Evolutionary conservation across 495 filamentous ascomycete species (phyloP).

Genomic region (Cercophora newfieldiana): DNA sequence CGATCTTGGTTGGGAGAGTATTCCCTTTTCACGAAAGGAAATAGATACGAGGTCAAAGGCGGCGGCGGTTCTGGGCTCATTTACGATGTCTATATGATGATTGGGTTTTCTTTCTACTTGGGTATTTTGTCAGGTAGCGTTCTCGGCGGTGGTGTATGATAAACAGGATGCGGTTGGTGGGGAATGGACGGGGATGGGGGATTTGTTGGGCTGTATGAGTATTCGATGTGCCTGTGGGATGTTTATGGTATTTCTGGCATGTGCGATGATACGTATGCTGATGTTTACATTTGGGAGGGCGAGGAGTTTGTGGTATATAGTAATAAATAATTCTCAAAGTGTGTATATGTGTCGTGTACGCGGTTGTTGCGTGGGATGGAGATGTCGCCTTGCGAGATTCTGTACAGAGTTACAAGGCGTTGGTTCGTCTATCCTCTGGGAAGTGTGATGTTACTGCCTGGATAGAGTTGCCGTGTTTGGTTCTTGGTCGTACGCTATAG

Average conservation of each 20-base stretch:
- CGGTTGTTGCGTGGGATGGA: no score
- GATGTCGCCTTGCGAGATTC: no score
- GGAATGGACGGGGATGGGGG: neutral
- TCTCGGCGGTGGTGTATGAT: neutral
- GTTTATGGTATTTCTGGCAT: neutral
- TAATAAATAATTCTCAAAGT: neutral
- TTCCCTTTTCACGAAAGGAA: neutral
- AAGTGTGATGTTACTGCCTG: no score
- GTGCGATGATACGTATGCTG: slow-evolving; percentile 1
- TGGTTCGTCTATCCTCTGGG: no score
- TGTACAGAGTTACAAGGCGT: no score
- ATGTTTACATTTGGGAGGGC: neutral
- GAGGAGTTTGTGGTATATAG: neutral
- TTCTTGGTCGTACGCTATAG: no score
- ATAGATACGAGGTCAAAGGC: neutral
- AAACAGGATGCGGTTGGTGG: neutral
- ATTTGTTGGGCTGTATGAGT: neutral
- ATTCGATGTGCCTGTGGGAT: neutral
- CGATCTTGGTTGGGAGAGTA: neutral
- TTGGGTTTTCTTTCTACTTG: neutral
- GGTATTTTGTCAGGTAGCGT: neutral
- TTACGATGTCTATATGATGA: neutral
- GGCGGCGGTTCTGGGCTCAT: neutral
- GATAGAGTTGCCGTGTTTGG: no score
- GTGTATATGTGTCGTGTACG: no score